These are phyloP conservation scores for Tylopilus sp. DNA, from an alignment of 1,284 basidiomycete genomes.

Conservation along the genomic window DNA sequence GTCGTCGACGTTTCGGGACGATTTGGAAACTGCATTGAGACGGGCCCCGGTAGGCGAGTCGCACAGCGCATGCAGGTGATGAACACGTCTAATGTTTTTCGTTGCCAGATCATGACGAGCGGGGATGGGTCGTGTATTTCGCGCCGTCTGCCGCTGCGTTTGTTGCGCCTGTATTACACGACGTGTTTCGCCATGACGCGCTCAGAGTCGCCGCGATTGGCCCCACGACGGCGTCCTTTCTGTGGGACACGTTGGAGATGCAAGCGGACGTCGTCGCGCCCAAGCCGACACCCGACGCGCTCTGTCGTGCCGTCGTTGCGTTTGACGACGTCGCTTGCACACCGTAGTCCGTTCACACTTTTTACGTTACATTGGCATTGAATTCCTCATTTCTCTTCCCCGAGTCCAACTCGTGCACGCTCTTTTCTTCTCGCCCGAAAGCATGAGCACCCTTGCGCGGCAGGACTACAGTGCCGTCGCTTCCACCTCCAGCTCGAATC, in stretches of 20 bases:
- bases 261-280: constrained; percentile 50
- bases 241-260: constrained; percentile 45
- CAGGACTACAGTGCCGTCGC: constrained; percentile 29
- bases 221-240: constrained; percentile 55
- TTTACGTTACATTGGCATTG: constrained; percentile 16
- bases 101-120: neutral
- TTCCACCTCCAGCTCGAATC: constrained; percentile 25
- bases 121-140: constrained; percentile 73
- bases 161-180: constrained; percentile 48
- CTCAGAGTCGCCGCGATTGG: constrained; percentile 60
- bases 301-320: constrained; percentile 39
- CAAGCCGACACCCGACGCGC: constrained; percentile 54
- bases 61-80: neutral
- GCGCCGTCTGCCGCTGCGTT: constrained; percentile 68
- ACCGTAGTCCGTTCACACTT: neutral
- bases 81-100: neutral
- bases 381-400: neutral
- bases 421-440: constrained; percentile 11
- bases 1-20: constrained; percentile 47
- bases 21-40: constrained; percentile 39
- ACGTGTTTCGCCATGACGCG: constrained; percentile 39
- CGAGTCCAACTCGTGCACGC: constrained; percentile 16
- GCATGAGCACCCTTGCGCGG: constrained; percentile 23
- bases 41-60: constrained; percentile 29
- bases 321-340: constrained; percentile 14